Conservation (phyloP, 495 filamentous ascomycete genomes). For the Xanthoparmelia taractica region DNA sequence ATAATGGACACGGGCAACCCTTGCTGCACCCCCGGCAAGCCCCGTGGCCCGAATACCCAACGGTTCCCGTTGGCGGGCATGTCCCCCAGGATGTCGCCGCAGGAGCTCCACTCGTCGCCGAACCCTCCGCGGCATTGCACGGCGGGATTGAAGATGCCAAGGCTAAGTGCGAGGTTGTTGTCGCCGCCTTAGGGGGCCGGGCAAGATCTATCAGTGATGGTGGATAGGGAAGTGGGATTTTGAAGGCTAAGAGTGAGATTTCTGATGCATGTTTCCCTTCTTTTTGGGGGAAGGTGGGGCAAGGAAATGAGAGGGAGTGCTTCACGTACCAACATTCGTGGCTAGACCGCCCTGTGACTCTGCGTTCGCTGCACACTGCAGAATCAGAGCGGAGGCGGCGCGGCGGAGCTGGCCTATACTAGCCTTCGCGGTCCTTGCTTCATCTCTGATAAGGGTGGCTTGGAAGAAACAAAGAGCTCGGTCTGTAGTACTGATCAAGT, state of each 20-base stretch:
- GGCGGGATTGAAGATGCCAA: neutral
- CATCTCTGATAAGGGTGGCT: neutral
- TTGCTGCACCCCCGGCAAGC: slow-evolving; percentile 6
- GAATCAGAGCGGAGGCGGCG: slow-evolving; percentile 1
- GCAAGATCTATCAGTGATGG: neutral
- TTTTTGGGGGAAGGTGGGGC: neutral
- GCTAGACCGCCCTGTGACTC: neutral
- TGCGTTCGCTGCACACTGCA: neutral
- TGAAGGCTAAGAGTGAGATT: no score
- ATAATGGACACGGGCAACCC: neutral
- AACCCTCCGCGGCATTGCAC: neutral
- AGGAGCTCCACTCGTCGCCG: neutral
- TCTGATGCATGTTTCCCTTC: neutral
- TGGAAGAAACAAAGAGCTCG: slow-evolving; percentile 10
- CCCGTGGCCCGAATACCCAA: neutral
- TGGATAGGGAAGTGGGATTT: no score
- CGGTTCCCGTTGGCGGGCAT: neutral
- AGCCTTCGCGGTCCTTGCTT: neutral
- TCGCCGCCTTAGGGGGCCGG: slow-evolving; percentile 2
- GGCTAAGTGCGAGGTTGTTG: neutral
- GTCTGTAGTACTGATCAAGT: neutral
- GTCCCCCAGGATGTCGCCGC: slow-evolving; percentile 1
- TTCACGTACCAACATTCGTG: neutral
- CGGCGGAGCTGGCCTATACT: neutral
- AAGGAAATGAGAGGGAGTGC: neutral